phyloP scores from a whole-genome alignment of 768 basidiomycete genomes.

The Tulasnella sp. region DNA sequence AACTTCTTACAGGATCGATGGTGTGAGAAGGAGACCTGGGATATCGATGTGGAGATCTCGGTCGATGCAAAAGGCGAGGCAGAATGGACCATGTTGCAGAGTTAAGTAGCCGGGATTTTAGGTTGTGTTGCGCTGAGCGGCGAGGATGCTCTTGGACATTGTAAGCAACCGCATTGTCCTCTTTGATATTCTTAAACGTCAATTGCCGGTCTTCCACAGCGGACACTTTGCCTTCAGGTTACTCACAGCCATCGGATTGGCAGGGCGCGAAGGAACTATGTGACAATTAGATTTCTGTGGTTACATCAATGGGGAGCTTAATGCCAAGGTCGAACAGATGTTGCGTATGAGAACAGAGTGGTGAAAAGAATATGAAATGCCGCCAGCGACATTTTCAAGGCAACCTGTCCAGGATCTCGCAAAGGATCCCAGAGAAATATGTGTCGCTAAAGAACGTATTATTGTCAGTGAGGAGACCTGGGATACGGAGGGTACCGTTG shows the following conservation, averaged over 20 bases:
- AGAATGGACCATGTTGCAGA: slow-evolving; percentile 8
- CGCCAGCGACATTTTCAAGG: neutral
- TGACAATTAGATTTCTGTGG: neutral
- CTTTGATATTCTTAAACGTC: too few species aligned
- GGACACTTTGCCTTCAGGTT: neutral
- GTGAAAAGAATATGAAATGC: neutral
- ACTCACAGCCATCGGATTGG: neutral
- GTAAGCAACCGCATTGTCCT: too few species aligned
- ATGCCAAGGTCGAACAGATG: neutral
- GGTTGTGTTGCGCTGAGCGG: too few species aligned
- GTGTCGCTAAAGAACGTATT: neutral
- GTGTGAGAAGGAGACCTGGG: slow-evolving; percentile 13
- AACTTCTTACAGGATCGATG: slow-evolving; percentile 11
- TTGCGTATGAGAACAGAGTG: neutral
- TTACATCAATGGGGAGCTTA: neutral
- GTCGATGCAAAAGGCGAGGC: slow-evolving; percentile 9
- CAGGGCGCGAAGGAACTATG: neutral
- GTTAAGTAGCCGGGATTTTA: neutral
- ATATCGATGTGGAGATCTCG: slow-evolving; percentile 5
- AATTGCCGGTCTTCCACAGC: too few species aligned
- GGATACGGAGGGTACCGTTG: neutral
- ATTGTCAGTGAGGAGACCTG: neutral
- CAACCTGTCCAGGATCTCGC: slow-evolving; percentile 6
- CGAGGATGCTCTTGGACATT: too few species aligned
- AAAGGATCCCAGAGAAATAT: slow-evolving; percentile 4